Percentiles rank a stretch among this genome's conserved stretches.
These are phyloP conservation scores for Pseudopyrenochaeta lycopersici DNA, from an alignment of 2,329 filamentous ascomycete species.

Conservation along the genomic window DNA sequence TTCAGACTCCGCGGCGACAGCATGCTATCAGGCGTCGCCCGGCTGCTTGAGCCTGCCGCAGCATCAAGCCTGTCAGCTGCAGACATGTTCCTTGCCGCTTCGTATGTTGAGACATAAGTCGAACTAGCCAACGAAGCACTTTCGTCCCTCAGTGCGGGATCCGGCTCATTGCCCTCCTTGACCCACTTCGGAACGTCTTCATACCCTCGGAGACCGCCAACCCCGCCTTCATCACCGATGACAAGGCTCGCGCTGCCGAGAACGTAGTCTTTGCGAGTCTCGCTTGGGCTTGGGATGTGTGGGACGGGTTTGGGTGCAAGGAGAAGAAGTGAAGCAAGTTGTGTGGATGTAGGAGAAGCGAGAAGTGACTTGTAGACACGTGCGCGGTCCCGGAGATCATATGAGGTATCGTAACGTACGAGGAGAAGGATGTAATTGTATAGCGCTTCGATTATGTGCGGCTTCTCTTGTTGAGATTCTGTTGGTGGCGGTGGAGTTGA, in stretches of 20 bases:
- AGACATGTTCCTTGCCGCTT: constrained; percentile 55
- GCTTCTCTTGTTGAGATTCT: constrained; percentile 49
- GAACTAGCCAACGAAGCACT: constrained; percentile 32
- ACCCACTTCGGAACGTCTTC: constrained; percentile 89
- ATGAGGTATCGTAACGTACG: constrained; percentile 91
- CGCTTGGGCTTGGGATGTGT: constrained; percentile 87
- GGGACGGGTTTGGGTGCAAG: constrained; percentile 94
- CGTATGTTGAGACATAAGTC: constrained; percentile 42
- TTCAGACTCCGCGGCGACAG: constrained; percentile 58
- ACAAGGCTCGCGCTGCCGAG: constrained; percentile 89
- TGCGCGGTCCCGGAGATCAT: constrained; percentile 90
- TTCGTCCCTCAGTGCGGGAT: constrained; percentile 74
- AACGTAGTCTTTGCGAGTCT: constrained; percentile 77
- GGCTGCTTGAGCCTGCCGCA: constrained; percentile 53
- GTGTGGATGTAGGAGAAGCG: constrained; percentile 74
- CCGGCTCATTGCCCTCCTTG: constrained; percentile 78
- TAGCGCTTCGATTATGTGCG: constrained; percentile 76
- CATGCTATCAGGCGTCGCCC: constrained; percentile 46
- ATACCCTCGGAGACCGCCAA: constrained; percentile 77
- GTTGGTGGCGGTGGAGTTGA: constrained; percentile 10
- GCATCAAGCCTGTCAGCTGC: constrained; percentile 72
- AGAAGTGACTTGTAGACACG: constrained; percentile 88
- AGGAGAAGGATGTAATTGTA: constrained; percentile 88
- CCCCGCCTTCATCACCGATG: constrained; percentile 76
- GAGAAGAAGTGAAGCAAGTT: constrained; percentile 88